phyloP scores from a whole-genome alignment of 2,329 filamentous ascomycete genomes.

The Aquanectria penicillioides region DNA sequence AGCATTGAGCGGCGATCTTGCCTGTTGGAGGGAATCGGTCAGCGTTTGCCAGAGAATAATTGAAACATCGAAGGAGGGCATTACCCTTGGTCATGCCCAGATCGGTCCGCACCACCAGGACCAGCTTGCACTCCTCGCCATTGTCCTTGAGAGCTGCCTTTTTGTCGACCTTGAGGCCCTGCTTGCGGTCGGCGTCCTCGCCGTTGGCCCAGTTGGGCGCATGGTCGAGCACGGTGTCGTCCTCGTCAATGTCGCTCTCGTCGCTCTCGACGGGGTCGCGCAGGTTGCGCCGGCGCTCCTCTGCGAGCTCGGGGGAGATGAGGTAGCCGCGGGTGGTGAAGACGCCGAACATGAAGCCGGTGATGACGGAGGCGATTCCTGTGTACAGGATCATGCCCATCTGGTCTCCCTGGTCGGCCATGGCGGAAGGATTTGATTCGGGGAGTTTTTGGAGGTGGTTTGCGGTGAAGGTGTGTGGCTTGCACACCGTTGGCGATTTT shows the following conservation, averaged over 20 bases:
- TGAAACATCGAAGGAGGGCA: conserved; percentile 38
- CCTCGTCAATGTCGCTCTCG: conserved; percentile 73
- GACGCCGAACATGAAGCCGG: conserved; percentile 84
- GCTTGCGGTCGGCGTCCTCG: conserved; percentile 65
- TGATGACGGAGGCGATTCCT: conserved; percentile 76
- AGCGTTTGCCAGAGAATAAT: neutral
- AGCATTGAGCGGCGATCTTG: conserved; percentile 96
- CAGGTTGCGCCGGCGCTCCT: conserved; percentile 66
- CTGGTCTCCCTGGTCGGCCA: conserved; percentile 53
- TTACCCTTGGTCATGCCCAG: conserved; percentile 97
- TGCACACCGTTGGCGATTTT: too few species aligned
- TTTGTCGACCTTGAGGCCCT: conserved; percentile 59
- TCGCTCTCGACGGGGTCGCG: conserved; percentile 74
- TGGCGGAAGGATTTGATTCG: conserved; percentile 24
- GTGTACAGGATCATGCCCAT: conserved; percentile 76
- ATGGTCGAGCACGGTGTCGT: conserved; percentile 69
- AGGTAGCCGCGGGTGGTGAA: conserved; percentile 73
- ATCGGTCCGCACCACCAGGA: conserved; percentile 91
- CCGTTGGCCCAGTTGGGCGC: conserved; percentile 75
- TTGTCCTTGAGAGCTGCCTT: conserved; percentile 51
- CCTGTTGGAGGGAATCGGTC: conserved; percentile 61
- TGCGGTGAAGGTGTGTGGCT: too few species aligned
- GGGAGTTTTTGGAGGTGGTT: neutral
- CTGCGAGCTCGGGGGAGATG: conserved; percentile 63
- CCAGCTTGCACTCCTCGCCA: conserved; percentile 91